A percentile compares a stretch with the other conserved stretches of the same genome.
Evolutionary conservation across 257 asterid genomes (phyloP).

Genomic region (Nicotiana otophora): DNA sequence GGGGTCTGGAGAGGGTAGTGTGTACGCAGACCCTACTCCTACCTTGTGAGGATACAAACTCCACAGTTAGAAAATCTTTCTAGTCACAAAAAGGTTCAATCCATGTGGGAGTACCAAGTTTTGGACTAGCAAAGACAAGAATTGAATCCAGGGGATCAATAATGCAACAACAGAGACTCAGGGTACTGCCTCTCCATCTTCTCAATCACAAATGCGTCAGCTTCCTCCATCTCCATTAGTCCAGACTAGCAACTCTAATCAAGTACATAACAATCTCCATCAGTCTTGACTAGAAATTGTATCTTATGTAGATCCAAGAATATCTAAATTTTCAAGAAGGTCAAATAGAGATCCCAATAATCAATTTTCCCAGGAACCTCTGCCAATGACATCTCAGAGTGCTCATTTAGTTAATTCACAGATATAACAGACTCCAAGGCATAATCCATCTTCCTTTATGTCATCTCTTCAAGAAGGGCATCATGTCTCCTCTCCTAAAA

Average conservation of each 20-base stretch:
- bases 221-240: constrained; percentile 46
- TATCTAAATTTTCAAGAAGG: constrained; percentile 37
- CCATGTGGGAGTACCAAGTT: constrained; percentile 32
- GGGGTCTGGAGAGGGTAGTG: no score
- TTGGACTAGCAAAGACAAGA: constrained; percentile 29
- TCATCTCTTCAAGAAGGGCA: constrained; percentile 36
- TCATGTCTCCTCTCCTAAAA: constrained; percentile 27
- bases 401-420: constrained; percentile 26
- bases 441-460: constrained; percentile 25
- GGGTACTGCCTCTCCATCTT: constrained; percentile 36
- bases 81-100: constrained; percentile 28
- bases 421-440: constrained; percentile 29
- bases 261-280: no score
- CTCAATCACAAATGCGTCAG: constrained; percentile 34
- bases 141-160: constrained; percentile 28
- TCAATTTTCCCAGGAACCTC: constrained; percentile 35
- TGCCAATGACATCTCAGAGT: constrained; percentile 29
- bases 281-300: no score
- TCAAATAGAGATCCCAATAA: constrained; percentile 24
- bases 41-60: not conserved
- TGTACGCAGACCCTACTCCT: no score
- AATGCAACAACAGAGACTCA: constrained; percentile 33
- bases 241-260: constrained; percentile 21
- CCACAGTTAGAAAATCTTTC: constrained; percentile 31
- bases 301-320: constrained; percentile 65